Evolutionary conservation across 2,329 filamentous ascomycete genomes (phyloP).

Genomic region (Penicillium sp.): DNA sequence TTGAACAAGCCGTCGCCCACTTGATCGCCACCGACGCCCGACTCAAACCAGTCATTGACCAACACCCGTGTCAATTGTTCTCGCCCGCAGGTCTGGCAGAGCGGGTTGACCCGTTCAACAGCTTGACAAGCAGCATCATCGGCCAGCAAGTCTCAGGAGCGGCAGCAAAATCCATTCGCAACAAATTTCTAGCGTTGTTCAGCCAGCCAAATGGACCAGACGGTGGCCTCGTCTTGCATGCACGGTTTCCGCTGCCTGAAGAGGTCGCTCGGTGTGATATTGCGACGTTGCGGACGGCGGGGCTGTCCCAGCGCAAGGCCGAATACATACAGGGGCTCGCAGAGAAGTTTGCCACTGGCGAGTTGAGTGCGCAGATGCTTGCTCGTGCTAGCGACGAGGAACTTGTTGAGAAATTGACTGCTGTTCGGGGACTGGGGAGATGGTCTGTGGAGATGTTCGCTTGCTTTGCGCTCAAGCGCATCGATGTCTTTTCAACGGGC

Average conservation of each 20-base stretch:
- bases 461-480: slow-evolving; percentile 87
- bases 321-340: slow-evolving; percentile 90
- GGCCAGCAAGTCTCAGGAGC: slow-evolving; percentile 94
- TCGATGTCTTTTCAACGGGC: slow-evolving; percentile 89
- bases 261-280: slow-evolving; percentile 65
- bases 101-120: slow-evolving; percentile 81
- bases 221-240: slow-evolving; percentile 10
- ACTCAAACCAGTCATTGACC: slow-evolving; percentile 68
- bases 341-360: slow-evolving; percentile 71
- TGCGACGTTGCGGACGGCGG: slow-evolving; percentile 72
- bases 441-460: slow-evolving; percentile 99
- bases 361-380: slow-evolving; percentile 72
- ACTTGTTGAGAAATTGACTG: slow-evolving; percentile 74
- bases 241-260: slow-evolving; percentile 69
- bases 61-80: slow-evolving; percentile 75
- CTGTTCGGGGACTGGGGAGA: slow-evolving; percentile 78
- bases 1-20: slow-evolving; percentile 72
- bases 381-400: slow-evolving; percentile 80
- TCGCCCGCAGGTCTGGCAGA: slow-evolving; percentile 78
- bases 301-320: slow-evolving; percentile 89
- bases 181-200: slow-evolving; percentile 77
- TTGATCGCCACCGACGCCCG: slow-evolving; percentile 70
- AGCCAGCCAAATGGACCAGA: slow-evolving; percentile 30
- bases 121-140: slow-evolving; percentile 81
- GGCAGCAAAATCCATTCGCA: slow-evolving; percentile 83